Evolutionary conservation across 192 early-diverging fungal species (phyloP), one percentile per base, ranked within the genome.

Genomic region (Umbelopsis ramanniana): DNA sequence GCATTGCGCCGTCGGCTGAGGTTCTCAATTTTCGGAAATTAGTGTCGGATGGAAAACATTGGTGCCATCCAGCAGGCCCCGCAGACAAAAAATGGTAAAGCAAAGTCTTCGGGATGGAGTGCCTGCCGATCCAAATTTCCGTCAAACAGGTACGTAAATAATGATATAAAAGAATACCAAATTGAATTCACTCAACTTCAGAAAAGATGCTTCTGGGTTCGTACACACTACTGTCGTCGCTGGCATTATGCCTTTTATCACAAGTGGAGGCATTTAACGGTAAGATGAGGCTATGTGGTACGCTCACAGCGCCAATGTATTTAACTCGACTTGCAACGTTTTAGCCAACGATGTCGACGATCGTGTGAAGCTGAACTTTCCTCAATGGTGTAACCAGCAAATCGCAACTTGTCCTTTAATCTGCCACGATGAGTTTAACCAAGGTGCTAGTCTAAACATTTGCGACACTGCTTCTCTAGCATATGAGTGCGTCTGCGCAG

Each of bases 331-430:
- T 21, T 17, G 5, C 19, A 50, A 50, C 15, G 15, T 50, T 17
- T 50, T 22, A 74, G 73, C 73, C 5, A 8, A 52, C 38, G 22
- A 6, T 15, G 67, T 74, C 5, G 67, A 69, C 37, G 24, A 26
- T 6, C n/a, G 23, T 15, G 69, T 66, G 4, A 74, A 70, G 50
- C 22, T 14, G 3, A 68, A 19, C 33, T 70, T 70, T 29, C 17
- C 17, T 21, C 50, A 70, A 26, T 75, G 74, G 74, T 75, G 74
- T 50, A 75, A 10, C 26, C 37, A 75, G 22, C 74, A 75, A 46
- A 45, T 37, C 8, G 53, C 74, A 6, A 63, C 68, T 6, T 75
- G 74, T 15, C 70, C 54, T 29, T 19, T 46, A 11, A 75, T 75
- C 19, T 75, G 74, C 19, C 8, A 50, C 6, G 74, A 75, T 66